Base-by-base conservation (phyloP, 2,329 filamentous ascomycete species). In the Diaporthe sp. region DNA sequence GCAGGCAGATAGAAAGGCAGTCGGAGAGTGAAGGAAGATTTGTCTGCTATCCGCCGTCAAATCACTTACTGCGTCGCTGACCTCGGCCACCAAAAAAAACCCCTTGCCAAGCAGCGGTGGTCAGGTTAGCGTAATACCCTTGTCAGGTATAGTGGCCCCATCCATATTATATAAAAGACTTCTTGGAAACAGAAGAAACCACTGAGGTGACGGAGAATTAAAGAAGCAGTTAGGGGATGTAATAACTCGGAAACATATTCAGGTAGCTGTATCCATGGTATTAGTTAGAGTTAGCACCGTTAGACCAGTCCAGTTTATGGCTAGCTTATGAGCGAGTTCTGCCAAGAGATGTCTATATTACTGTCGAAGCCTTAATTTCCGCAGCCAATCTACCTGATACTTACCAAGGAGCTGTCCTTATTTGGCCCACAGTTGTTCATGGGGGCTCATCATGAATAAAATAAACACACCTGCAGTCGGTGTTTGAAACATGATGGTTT, bases 331-430 rank as follows among this genome's bases (percentile, higher is more conserved):
- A 25, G 1, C 28, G 42, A 52, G 38, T 17, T 33, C 42, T 38
- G 38, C 45, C 64, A 52, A 52, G 64, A 67, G 45, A 52, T 19
- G 38, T 52, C 12, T 38, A 35, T 52, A 52, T 67, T 52, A 52
- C 12, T 25, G 30, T 25, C 22, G 22, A 38, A 35, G 64, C 64
- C 30, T 67, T 52, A 67, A 67, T 67, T 67, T 67, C 64, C 47
- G 45, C 64, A 38, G 22, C 12, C 64, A 67, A 67, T 67, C 64
- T 67, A 67, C 33, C 22, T 15, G 64, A 52, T 22, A 67, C 64
- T 52, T 7, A 25, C 19, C 42, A 38, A 17, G 6, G 7, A 38
- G 19, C 12, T n/a, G 30, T 67, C 45, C n/a, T 52, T 30, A n/a
- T 25, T 8, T 28, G 45, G 45, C 22, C 19, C 64, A 15, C 47